Evolutionary conservation across 1,284 basidiomycete species (phyloP), one percentile per base, ranked within the genome.

Genomic region (Melampsora americana): DNA sequence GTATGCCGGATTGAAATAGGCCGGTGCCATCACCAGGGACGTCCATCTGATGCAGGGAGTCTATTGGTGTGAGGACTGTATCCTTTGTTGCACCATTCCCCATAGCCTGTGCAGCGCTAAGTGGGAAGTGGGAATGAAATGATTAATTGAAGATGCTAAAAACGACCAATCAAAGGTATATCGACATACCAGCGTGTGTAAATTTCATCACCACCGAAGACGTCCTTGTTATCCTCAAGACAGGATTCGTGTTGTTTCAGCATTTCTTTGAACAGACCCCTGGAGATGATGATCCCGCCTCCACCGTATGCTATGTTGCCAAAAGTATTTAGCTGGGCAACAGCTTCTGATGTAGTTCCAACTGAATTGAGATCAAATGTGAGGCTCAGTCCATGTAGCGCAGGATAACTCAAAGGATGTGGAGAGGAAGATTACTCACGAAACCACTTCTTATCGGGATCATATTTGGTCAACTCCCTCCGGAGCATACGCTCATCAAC

Each of bases 1-100:
- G 80, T 30, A 80, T 68, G 1, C 80, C 80, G 14, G 78, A 76
- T 61, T 81, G 80, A 14, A 81, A 67, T 11, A 80, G 67, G 5
- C 80, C 80, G 0, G 79, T 79, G 39, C 78, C 75, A 72, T 80
- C 80, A n/a, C 80, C 80, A 0, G 78, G 79, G n/a, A 80, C 75
- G 61, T 80, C 80, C 66, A 80, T 77, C 62, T 72, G 70, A 35
- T 72, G 70, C n/a, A 72, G 32, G n/a, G 61, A 46, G 23, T 14
- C 35, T 32, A 72, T 35, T 53, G 62, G 61, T 20, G 70, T 72
- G 14, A 72, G 44, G 18, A 72, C 70, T 16, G 61, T 72, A 30
- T 65, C 70, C 50, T 72, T 72, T 5, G 70, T 72, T 20, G 48
- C 62, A 9, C 50, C 62, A 64, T 65, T 35, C n/a, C 70, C 70